Evolutionary conservation across 371 early-diverging fungal genomes (phyloP).

Genomic region (Mortierella sp.): DNA sequence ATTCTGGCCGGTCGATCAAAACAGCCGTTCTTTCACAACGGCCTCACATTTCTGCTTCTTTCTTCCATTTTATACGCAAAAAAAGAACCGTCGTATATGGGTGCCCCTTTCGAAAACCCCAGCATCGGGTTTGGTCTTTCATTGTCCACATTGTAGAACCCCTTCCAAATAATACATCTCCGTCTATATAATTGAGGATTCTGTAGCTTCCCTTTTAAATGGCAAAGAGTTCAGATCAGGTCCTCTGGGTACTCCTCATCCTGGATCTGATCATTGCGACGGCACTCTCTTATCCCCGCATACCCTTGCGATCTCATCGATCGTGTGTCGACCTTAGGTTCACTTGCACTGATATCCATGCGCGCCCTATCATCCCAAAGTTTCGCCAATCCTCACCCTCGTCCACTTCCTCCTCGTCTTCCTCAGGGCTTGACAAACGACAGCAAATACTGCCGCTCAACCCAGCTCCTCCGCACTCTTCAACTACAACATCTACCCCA

Average conservation of each 20-base stretch:
- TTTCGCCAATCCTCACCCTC: background rate
- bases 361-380: too few relatives aligned
- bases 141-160: too few relatives aligned
- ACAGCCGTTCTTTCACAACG: too few relatives aligned
- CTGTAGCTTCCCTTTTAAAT: background rate
- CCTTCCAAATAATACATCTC: too few relatives aligned
- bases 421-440: background rate
- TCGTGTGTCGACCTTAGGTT: background rate
- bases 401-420: background rate
- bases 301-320: background rate
- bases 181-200: background rate
- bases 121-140: too few relatives aligned
- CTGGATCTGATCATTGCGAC: slow-evolving; percentile 4
- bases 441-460: background rate
- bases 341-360: too few relatives aligned
- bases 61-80: too few relatives aligned
- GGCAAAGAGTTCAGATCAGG: background rate
- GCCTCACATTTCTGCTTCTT: too few relatives aligned
- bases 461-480: background rate
- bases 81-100: too few relatives aligned
- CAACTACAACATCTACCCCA: background rate
- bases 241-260: slow-evolving; percentile 9
- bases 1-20: too few relatives aligned
- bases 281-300: background rate
- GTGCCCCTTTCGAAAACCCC: too few relatives aligned